Evolutionary conservation across 345 rosid species (phyloP).

Genomic region (Mangifera indica): DNA sequence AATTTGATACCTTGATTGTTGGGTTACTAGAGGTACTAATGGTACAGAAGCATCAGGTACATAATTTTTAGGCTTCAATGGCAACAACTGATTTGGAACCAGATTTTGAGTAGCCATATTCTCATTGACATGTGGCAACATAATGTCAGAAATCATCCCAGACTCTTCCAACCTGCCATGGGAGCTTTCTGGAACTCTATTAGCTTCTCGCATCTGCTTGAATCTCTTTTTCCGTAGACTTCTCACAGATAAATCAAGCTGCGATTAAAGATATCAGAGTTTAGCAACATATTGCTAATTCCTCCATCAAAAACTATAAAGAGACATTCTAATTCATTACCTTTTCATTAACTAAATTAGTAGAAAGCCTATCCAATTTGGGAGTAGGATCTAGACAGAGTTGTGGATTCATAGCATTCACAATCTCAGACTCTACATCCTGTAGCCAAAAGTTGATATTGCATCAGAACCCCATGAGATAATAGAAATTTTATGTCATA

Average conservation of each 20-base stretch:
- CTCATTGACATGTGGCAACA: constrained; percentile 59
- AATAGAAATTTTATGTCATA: constrained; percentile 12
- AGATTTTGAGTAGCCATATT: constrained; percentile 57
- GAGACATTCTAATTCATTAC: constrained; percentile 33
- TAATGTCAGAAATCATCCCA: constrained; percentile 48
- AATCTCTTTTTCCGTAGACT: constrained; percentile 68
- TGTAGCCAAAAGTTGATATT: constrained; percentile 28
- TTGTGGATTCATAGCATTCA: constrained; percentile 88
- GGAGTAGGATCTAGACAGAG: constrained; percentile 92
- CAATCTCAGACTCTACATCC: constrained; percentile 96
- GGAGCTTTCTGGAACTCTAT: constrained; percentile 66
- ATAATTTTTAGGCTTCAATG: constrained; percentile 56
- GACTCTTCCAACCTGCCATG: constrained; percentile 48
- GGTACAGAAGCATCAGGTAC: constrained; percentile 51
- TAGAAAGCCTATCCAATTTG: constrained; percentile 75
- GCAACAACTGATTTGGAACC: constrained; percentile 44
- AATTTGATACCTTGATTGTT: constrained; percentile 55
- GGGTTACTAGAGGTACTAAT: constrained; percentile 46
- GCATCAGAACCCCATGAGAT: constrained; percentile 3
- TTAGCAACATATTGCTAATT: constrained; percentile 13
- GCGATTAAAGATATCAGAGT: constrained; percentile 27
- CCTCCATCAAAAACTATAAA: constrained; percentile 3
- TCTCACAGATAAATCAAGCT: constrained; percentile 72
- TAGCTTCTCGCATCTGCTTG: constrained; percentile 62
- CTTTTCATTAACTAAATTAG: constrained; percentile 48